These are phyloP conservation scores for Globisporangium barbulae DNA, from an alignment of 352 stramenopile genomes.

Conservation along the genomic window DNA sequence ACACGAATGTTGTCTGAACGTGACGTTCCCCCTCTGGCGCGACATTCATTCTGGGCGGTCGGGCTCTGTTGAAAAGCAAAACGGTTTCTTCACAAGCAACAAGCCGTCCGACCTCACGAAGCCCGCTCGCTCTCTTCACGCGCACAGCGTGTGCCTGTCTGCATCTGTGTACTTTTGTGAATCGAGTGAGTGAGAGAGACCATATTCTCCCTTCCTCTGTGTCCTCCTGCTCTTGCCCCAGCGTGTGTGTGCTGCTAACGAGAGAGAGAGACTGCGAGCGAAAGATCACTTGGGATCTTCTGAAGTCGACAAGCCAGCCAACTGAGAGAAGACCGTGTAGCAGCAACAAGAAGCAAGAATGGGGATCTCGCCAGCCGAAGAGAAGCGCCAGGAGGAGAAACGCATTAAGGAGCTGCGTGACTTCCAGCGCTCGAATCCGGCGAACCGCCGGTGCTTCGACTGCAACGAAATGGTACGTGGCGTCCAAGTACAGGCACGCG, in stretches of 20 bases:
- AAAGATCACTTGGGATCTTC: background rate
- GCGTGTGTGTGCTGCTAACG: background rate
- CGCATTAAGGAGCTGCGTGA: slow-evolving; percentile 84
- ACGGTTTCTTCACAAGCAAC: background rate
- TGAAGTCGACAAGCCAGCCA: background rate
- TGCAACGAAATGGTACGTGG: slow-evolving; percentile 85
- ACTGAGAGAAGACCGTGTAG: background rate
- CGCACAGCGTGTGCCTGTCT: background rate
- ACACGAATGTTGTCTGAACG: background rate
- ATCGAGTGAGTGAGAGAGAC: background rate
- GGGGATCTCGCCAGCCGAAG: slow-evolving; percentile 34
- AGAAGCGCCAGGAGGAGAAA: slow-evolving; percentile 81
- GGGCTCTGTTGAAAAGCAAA: background rate
- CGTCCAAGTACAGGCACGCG: background rate
- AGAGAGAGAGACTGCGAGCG: background rate
- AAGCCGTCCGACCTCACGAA: no score
- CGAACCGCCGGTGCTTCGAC: slow-evolving; percentile 87
- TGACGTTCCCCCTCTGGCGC: background rate
- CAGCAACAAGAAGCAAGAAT: background rate
- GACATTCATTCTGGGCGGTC: background rate
- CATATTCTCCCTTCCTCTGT: background rate
- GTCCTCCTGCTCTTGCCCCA: background rate
- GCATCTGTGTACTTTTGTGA: background rate
- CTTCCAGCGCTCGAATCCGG: slow-evolving; percentile 68
- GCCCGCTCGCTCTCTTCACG: no score